Evolutionary conservation across 768 basidiomycete genomes (phyloP), one percentile per base, ranked within the genome.

Genomic region (Pisolithus sp.): DNA sequence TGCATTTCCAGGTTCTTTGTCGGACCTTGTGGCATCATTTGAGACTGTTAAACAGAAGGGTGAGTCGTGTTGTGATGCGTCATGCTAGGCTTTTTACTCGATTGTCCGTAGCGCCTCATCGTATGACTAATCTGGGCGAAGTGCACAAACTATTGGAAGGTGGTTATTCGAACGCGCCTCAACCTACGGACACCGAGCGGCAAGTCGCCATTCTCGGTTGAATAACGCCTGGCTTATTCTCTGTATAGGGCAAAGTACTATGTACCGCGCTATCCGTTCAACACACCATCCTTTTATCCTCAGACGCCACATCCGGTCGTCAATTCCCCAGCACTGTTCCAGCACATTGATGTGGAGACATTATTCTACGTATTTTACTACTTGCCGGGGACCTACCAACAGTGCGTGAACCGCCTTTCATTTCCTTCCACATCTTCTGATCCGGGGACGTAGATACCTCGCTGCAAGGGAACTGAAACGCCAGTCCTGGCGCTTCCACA

Each of bases 311-410:
- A 86, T 58, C 79, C 85, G 17, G 75, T 89, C 42, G 73, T 98
- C 53, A 90, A 81, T 61, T 87, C 91, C 49, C 82, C 93, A 34
- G 81, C 78, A 8, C 80, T 97, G 47, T 96, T 94, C 65, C 77
- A 86, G 30, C 89, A 93, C 65, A 79, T 98, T 54, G 96, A 99
- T 57, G 85, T 96, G 46, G 96, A 99, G 73, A 97, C 95, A 18
- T 75, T 98, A 9, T 98, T 99, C 72, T 99, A 93, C 73, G 89
- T 98, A 62, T 99, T 99, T 72, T 99, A 99, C 74, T 98, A 91
- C 73, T 81, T 89, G 46, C 92, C 93, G 10, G 94, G 94, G 52
- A 96, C 95, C 59, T 98, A 98, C 74, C 92, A 94, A 68, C 96
- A 99, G 92, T 95, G 65, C 13, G 56, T 8, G 42, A 30, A 46